Base-by-base conservation (phyloP, 768 basidiomycete species). In the Auricularia sp. region DNA sequence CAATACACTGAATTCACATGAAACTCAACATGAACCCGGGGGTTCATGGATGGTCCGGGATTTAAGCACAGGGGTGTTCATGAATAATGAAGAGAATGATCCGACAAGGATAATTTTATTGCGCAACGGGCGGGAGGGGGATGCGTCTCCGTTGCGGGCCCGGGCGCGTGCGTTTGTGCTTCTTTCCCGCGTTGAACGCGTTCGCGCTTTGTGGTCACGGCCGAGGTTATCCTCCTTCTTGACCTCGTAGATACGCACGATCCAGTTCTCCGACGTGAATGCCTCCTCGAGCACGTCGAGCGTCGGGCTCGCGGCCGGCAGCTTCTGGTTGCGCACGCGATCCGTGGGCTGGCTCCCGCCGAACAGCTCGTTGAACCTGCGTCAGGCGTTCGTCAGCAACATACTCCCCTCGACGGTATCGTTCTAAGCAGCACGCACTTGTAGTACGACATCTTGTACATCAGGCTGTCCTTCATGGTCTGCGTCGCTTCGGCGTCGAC, bases 391-490 rank as follows among this genome's bases (percentile, higher is more conserved):
- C 16, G 34, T 33, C 56, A 59, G 24, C 14, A 6, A 29, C 68
- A 63, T 54, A n/a, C 42, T 16, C 61, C 54, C 29, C 29, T 29
- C 29, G 29, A 29, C 29, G 29, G 29, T 29, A 29, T 29, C 29
- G 29, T 29, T 29, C 29, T 29, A 29, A 29, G 29, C 29, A 47
- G 61, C 34, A 39, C 51, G 3, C 47, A 92, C 86, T 94, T 85
- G 73, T 96, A 98, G 75, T 96, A 98, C 16, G 89, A 91, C 94
- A 98, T 94, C 81, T 98, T 98, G 79, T 98, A 98, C 96, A 99
- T 97, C 77, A 99, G 78, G 71, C 92, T 92, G 73, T 97, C 88
- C 78, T 82, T 91, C 97, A 99, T 99, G 13, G 94, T 77, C 1
- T 83, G 77, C 0, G 90, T 85, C 61, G 97, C 97, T 59, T 78